Conservation (phyloP, 192 early-diverging fungal genomes). For the Backusella mclennaniae region DNA sequence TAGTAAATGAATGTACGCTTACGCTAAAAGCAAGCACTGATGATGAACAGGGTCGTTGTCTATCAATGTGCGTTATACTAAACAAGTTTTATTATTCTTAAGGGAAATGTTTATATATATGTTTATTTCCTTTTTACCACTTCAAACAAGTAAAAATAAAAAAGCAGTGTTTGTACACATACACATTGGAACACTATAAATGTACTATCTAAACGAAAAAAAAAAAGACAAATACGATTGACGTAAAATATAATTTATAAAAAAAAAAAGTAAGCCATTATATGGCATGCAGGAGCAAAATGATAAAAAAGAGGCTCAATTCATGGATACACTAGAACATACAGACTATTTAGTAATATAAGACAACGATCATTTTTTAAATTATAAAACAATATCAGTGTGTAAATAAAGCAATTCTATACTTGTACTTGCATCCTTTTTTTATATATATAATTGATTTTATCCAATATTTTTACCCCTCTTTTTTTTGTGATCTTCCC, state of each 20-base stretch:
- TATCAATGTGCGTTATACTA: not conserved
- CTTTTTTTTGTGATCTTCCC: conserved; percentile 13
- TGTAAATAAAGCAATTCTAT: conserved; percentile 3
- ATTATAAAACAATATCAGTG: not conserved
- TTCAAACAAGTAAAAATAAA: not conserved
- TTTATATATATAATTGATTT: conserved; percentile 5
- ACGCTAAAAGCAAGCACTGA: not conserved
- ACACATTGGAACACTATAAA: not conserved
- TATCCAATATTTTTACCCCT: not conserved
- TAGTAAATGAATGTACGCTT: not conserved
- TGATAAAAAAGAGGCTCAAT: not conserved
- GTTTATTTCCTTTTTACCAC: not conserved
- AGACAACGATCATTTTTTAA: not conserved
- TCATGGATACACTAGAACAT: not conserved
- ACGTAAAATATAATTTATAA: not conserved
- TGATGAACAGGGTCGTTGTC: not conserved
- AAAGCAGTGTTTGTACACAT: not conserved
- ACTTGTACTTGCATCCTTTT: conserved; percentile 4
- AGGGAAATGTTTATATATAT: not conserved
- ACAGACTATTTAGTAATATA: not conserved
- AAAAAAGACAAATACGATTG: not conserved
- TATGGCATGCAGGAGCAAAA: not conserved
- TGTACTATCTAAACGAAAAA: not conserved
- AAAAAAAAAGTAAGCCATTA: not conserved
- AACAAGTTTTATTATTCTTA: not conserved